Evolutionary conservation across 75 land plant species (phyloP).

Genomic region (Azolla pinnata): DNA sequence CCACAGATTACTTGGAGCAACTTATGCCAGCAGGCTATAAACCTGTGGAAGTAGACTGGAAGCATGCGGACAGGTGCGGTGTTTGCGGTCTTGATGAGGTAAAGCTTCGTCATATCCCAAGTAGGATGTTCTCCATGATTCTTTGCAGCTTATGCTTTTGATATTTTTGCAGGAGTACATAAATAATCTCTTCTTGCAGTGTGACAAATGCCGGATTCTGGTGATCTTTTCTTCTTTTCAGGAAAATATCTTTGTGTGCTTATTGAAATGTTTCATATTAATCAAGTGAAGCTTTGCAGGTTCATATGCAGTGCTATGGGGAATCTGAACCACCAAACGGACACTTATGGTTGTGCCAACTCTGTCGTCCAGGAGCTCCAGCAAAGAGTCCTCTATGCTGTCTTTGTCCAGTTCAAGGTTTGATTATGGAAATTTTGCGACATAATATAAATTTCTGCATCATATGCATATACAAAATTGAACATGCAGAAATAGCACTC

Average conservation of each 20-base stretch:
- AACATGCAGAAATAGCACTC: no score
- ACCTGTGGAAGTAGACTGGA: slow-evolving; percentile 78
- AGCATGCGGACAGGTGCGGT: slow-evolving; percentile 84
- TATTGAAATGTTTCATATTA: not conserved
- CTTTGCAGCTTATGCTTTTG: slow-evolving; percentile 6
- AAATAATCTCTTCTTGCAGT: slow-evolving; percentile 70
- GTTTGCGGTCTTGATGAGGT: slow-evolving; percentile 97
- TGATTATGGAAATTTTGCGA: no score
- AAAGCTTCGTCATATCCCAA: not conserved
- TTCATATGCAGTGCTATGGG: slow-evolving; percentile 93
- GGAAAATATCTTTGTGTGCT: no score
- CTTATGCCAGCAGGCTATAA: slow-evolving; percentile 54
- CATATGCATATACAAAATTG: no score
- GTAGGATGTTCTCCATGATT: not conserved
- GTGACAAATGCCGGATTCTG: slow-evolving; percentile 93
- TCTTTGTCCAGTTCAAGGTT: slow-evolving; percentile 84
- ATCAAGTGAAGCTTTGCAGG: slow-evolving; percentile 22
- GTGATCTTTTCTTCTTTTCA: slow-evolving; percentile 35
- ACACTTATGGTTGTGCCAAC: slow-evolving; percentile 78
- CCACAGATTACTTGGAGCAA: slow-evolving; percentile 17
- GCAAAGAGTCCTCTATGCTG: slow-evolving; percentile 63
- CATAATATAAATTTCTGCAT: no score
- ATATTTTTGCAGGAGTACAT: slow-evolving; percentile 51
- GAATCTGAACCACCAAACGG: slow-evolving; percentile 71
- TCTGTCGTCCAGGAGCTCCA: slow-evolving; percentile 84